Percentiles rank a stretch among this genome's conserved stretches.
Conservation (phyloP, 108 stramenopile species). For the Phaeodactylum tricornutum region DNA sequence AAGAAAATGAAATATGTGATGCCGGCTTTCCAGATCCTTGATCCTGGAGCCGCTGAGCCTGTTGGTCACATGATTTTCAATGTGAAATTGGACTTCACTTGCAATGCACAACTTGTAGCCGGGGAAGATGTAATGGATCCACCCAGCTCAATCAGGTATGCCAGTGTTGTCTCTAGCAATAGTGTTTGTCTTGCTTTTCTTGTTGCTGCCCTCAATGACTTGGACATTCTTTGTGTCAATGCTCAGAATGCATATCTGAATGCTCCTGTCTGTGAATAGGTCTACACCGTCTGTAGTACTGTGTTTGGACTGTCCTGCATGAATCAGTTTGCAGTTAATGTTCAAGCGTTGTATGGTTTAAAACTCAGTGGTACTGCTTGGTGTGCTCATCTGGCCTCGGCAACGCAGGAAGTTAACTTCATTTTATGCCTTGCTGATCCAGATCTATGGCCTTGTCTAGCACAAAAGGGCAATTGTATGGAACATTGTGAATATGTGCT, state of each 20-base stretch:
- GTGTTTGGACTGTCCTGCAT: constrained; percentile 33
- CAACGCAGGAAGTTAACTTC: constrained; percentile 29
- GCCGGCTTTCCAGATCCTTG: constrained; percentile 20
- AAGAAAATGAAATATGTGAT: constrained; percentile 28
- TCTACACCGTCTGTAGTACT: constrained; percentile 20
- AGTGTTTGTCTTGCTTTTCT: constrained; percentile 22
- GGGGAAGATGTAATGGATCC: constrained; percentile 21
- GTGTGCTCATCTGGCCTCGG: constrained; percentile 22
- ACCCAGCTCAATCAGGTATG: constrained; percentile 10
- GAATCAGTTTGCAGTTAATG: constrained; percentile 22
- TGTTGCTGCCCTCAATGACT: constrained; percentile 20
- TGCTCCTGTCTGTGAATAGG: constrained; percentile 17
- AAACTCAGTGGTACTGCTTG: constrained; percentile 31
- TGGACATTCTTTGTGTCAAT: constrained; percentile 22
- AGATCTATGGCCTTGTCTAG: constrained; percentile 15
- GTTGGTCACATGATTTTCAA: constrained; percentile 31
- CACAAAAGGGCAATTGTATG: constrained; percentile 1
- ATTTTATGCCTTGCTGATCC: constrained; percentile 28
- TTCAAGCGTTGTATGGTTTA: constrained; percentile 39
- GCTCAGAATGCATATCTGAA: constrained; percentile 25
- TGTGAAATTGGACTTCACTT: constrained; percentile 30
- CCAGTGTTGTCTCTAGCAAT: constrained; percentile 34
- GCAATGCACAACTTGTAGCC: constrained; percentile 31
- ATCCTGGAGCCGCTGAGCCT: constrained; percentile 4
- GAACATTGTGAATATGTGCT: constrained; percentile 10